These are phyloP conservation scores for Beauveria australis DNA, from an alignment of 2,329 filamentous ascomycete genomes.

Conservation along the genomic window DNA sequence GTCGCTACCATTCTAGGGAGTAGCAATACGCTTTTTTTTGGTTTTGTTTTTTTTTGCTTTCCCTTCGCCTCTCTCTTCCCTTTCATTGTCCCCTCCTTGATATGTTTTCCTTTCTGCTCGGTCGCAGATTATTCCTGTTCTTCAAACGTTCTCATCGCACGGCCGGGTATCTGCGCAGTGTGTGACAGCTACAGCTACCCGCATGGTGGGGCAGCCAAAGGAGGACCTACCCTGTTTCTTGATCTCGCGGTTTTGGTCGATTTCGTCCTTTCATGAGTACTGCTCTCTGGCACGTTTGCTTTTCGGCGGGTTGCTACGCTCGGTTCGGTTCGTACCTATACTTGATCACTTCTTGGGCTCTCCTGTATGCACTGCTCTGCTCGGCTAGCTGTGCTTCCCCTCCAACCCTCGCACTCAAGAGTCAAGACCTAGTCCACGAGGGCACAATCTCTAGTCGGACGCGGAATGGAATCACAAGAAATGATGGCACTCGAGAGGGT, in stretches of 20 bases:
- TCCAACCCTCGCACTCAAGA: not conserved
- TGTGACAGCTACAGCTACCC: too few relatives aligned
- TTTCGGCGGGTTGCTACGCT: too few relatives aligned
- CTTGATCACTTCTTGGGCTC: too few relatives aligned
- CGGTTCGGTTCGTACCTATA: not conserved
- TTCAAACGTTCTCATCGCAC: not conserved
- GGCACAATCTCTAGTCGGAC: too few relatives aligned
- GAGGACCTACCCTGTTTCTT: constrained; percentile 1
- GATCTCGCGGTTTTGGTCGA: not conserved
- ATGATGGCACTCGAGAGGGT: not conserved
- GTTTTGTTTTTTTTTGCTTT: too few relatives aligned
- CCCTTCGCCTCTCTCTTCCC: too few relatives aligned
- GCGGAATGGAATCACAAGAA: not conserved
- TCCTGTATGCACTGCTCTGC: not conserved
- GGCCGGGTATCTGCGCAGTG: not conserved
- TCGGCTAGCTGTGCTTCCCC: not conserved
- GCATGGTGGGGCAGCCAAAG: not conserved
- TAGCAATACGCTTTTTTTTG: too few relatives aligned
- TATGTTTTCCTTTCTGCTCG: not conserved
- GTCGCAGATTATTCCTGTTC: not conserved
- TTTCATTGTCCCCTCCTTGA: too few relatives aligned
- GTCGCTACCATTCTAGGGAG: too few relatives aligned
- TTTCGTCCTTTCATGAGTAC: not conserved
- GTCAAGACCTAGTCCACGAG: too few relatives aligned
- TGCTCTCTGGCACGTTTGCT: not conserved